These are phyloP conservation scores for Russula foetens DNA, from an alignment of 768 basidiomycete species.

Conservation along the genomic window DNA sequence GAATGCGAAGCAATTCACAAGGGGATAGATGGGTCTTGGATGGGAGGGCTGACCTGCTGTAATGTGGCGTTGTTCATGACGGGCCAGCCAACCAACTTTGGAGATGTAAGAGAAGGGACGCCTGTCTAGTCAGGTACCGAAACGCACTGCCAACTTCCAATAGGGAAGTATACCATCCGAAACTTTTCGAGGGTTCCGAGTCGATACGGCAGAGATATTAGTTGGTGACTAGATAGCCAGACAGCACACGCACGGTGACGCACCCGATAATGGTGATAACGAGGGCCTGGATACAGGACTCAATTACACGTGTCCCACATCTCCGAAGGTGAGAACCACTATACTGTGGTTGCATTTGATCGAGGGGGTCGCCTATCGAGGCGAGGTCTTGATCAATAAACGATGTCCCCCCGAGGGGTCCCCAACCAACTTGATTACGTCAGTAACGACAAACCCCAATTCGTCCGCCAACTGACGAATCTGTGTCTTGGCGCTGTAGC, in stretches of 20 bases:
- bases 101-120: too few species aligned
- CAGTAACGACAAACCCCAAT: background rate
- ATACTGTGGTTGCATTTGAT: constrained; percentile 1
- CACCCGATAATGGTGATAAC: constrained; percentile 17
- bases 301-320: background rate
- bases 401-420: too few species aligned
- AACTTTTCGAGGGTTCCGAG: background rate
- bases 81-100: constrained; percentile 16
- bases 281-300: constrained; percentile 11
- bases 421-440: background rate
- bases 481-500: background rate
- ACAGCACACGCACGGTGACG: too few species aligned
- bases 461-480: too few species aligned
- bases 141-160: constrained; percentile 17
- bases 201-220: background rate
- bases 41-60: constrained; percentile 5
- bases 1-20: background rate
- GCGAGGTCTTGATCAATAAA: too few species aligned
- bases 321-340: background rate
- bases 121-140: background rate
- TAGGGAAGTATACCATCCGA: constrained; percentile 16
- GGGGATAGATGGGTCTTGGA: background rate
- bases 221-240: too few species aligned
- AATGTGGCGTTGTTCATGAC: constrained; percentile 1
- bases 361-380: too few species aligned